Evolutionary conservation across 441 rosid genomes (phyloP).

Genomic region (Sinapis alba): DNA sequence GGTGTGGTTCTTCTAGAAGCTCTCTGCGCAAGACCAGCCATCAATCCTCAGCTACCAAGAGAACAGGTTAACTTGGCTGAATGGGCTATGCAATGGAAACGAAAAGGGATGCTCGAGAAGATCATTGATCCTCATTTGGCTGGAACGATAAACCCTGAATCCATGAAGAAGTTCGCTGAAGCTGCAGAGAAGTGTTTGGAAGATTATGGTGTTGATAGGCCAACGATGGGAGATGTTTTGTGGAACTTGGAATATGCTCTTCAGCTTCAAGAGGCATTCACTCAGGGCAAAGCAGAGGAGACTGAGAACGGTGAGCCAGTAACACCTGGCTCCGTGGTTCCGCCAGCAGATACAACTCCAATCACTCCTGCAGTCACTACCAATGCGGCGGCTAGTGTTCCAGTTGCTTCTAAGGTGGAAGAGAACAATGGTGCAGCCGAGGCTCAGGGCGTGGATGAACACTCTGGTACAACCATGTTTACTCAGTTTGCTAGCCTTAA

Average conservation of each 20-base stretch:
- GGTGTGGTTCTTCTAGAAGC: constrained; percentile 89
- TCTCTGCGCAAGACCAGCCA: constrained; percentile 78
- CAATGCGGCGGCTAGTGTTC: constrained; percentile 39
- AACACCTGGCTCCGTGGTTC: constrained; percentile 34
- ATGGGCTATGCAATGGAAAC: constrained; percentile 95
- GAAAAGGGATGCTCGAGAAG: constrained; percentile 79
- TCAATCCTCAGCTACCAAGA: constrained; percentile 66
- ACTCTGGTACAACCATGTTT: constrained; percentile 68
- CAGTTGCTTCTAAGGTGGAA: constrained; percentile 42
- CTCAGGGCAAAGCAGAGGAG: constrained; percentile 64
- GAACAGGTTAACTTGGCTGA: constrained; percentile 93
- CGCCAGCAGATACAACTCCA: constrained; percentile 35
- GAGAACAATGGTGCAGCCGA: constrained; percentile 46
- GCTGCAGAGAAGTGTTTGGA: constrained; percentile 90
- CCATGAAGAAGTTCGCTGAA: constrained; percentile 85
- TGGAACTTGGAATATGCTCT: constrained; percentile 95
- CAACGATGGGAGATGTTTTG: constrained; percentile 92
- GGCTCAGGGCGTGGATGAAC: constrained; percentile 48
- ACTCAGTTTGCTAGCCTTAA: constrained; percentile 53
- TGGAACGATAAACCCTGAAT: constrained; percentile 70
- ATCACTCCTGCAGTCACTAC: constrained; percentile 36
- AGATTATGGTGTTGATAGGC: constrained; percentile 83
- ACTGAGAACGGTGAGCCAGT: constrained; percentile 33
- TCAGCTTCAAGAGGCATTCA: constrained; percentile 83
- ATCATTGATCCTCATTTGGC: constrained; percentile 72